Evolutionary conservation across 495 filamentous ascomycete species (phyloP).

Genomic region (Peziza echinospora): DNA sequence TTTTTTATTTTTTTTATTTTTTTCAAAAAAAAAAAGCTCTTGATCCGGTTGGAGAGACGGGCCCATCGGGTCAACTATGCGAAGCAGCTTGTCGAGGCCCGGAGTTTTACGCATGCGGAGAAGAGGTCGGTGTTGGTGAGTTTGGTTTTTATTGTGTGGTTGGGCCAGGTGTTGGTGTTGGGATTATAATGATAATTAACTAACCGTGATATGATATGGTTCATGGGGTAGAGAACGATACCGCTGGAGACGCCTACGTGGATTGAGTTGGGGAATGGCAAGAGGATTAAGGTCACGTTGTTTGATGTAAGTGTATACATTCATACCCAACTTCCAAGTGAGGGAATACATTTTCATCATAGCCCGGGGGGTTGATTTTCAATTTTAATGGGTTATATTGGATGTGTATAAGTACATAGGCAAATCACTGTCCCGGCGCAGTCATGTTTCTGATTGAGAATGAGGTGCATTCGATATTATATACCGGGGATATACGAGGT

Average conservation of each 20-base stretch:
- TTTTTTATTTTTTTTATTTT: too few relatives aligned
- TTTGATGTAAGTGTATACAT: too few relatives aligned
- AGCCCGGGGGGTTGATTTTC: background rate
- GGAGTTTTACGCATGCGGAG: constrained; percentile 10
- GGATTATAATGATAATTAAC: too few relatives aligned
- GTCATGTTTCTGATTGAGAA: constrained; percentile 90
- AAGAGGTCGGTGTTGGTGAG: constrained; percentile 12
- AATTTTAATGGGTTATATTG: background rate
- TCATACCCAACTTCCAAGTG: too few relatives aligned
- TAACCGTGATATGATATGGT: background rate
- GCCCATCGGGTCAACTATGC: constrained; percentile 24
- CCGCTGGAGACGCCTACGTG: constrained; percentile 62
- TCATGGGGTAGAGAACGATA: constrained; percentile 40
- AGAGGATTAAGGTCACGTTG: constrained; percentile 54
- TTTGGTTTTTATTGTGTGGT: background rate
- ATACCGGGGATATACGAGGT: constrained; percentile 83
- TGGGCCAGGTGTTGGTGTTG: background rate
- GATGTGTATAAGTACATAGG: constrained; percentile 10
- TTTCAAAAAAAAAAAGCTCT: constrained; percentile 57
- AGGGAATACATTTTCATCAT: too few relatives aligned
- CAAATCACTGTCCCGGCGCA: constrained; percentile 78
- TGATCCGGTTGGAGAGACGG: constrained; percentile 33
- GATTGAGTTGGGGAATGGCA: constrained; percentile 49
- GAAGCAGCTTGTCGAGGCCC: constrained; percentile 13
- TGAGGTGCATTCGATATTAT: constrained; percentile 52